These are phyloP conservation scores for Moesziomyces antarcticus DNA, from an alignment of 1,284 basidiomycete species.

Conservation along the genomic window DNA sequence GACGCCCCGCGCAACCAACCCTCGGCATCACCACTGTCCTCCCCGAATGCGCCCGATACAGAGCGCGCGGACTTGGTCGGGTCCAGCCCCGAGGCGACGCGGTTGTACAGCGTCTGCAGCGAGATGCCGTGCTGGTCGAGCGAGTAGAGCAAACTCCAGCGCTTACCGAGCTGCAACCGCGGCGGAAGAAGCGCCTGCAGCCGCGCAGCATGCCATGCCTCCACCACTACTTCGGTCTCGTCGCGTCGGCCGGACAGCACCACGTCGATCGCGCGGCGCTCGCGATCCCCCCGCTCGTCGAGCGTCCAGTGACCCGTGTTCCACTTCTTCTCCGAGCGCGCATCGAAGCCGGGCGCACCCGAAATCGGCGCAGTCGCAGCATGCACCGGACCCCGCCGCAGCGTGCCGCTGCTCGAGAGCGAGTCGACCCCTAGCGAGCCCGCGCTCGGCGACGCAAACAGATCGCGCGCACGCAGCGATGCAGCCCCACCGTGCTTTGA, in stretches of 20 bases:
- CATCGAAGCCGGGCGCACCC: constrained; percentile 63
- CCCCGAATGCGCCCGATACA: constrained; percentile 6
- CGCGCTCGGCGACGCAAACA: constrained; percentile 16
- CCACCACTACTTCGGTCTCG: constrained; percentile 57
- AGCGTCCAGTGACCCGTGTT: constrained; percentile 64
- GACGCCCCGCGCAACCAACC: constrained; percentile 60
- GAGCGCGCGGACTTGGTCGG: constrained; percentile 9
- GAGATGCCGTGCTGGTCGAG: constrained; percentile 95
- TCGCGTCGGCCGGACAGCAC: constrained; percentile 50
- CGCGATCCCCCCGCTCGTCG: constrained; percentile 20
- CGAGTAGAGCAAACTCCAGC: constrained; percentile 91
- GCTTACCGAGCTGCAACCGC: constrained; percentile 78
- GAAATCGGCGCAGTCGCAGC: constrained; percentile 43
- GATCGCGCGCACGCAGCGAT: constrained; percentile 31
- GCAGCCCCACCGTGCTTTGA: constrained; percentile 7
- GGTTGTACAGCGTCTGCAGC: constrained; percentile 77
- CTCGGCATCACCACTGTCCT: constrained; percentile 25
- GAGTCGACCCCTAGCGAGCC: constrained; percentile 1
- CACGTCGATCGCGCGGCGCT: constrained; percentile 51
- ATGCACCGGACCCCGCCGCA: constrained; percentile 29
- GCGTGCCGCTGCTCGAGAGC: constrained; percentile 9
- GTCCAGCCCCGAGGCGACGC: constrained; percentile 46
- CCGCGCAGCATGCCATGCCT: constrained; percentile 55
- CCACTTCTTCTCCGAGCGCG: constrained; percentile 46
- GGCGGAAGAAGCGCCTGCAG: constrained; percentile 74